Evolutionary conservation across 352 stramenopile species (phyloP), one percentile per base, ranked within the genome.

Genomic region (Phytophthora sansomeana): DNA sequence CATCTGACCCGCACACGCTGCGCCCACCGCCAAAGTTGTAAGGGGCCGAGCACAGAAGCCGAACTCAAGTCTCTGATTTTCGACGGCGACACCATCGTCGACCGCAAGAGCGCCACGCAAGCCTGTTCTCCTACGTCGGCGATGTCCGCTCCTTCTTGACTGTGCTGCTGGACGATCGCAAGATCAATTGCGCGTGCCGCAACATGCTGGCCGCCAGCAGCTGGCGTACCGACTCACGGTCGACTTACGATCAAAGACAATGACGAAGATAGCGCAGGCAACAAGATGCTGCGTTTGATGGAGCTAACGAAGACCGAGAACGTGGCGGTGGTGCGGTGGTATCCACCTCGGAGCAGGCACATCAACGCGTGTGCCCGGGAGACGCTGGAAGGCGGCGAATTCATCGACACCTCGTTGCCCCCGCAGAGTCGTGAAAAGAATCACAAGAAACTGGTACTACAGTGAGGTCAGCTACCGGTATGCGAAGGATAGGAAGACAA

Each of bases 231-330:
- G 82, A 11, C 85, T 92, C 63, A 72, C 88, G 2, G 77, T 72
- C 11, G 72, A 78, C n/a, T n/a, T n/a, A n/a, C n/a, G n/a, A n/a
- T n/a, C 42, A 92, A 92, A 38, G 86, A 92, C 71, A 92, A 86
- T 61, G 80, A 91, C n/a, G 85, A 92, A 54, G 81, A 91, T 46
- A 84, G 61, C 24, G 84, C 80, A 0, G 86, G 83, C 1, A 91
- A 75, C 52, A 91, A 91, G 51, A 67, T 92, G 56, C 80, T 81
- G 47, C 77, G 92, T 51, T 29, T 95, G 58, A 72, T 93, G 14
- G 81, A 93, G 63, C 74, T 95, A 54, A 83, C 73, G 10, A 79
- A 89, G 32, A 80, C 78, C 0, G 74, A 91, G 52, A 91, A 91
- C 62, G 78, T 92, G 33, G 79, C 67, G 86, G 5, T 95, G 86